These are phyloP conservation scores for Dissophora globulifera DNA, from an alignment of 192 early-diverging fungal species.

Conservation along the genomic window DNA sequence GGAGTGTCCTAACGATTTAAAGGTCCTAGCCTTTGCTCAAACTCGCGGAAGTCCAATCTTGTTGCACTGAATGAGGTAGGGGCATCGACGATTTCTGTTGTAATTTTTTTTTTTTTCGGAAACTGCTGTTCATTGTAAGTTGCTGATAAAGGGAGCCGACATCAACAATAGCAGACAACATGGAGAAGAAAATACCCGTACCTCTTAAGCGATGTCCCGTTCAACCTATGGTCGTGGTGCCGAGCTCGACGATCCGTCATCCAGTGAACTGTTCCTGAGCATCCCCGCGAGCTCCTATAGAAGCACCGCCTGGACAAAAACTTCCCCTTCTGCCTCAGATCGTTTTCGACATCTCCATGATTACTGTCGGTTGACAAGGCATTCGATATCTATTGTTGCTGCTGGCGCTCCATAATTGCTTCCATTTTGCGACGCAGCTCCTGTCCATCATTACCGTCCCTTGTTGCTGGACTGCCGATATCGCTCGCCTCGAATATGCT, in stretches of 20 bases:
- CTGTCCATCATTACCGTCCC: too few species aligned
- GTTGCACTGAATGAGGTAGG: conserved; percentile 32
- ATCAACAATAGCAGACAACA: not conserved
- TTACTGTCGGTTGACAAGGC: too few species aligned
- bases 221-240: conserved; percentile 27
- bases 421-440: not conserved
- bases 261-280: conserved; percentile 36
- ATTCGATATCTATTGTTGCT: not conserved
- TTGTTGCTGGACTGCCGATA: not conserved
- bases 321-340: conserved; percentile 28
- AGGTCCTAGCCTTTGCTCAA: conserved; percentile 72
- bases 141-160: not conserved
- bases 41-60: conserved; percentile 66
- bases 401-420: not conserved
- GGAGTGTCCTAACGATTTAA: conserved; percentile 70
- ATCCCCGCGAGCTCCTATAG: conserved; percentile 39
- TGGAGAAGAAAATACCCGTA: not conserved
- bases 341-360: too few species aligned
- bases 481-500: conserved; percentile 42
- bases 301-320: conserved; percentile 46
- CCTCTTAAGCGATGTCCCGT: conserved; percentile 24
- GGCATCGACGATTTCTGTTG: conserved; percentile 35
- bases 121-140: too few species aligned
- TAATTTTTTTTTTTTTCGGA: not conserved
- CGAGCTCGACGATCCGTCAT: conserved; percentile 28